Conservation (phyloP, 1,139 yeast species). For the Candida dubliniensis region DNA sequence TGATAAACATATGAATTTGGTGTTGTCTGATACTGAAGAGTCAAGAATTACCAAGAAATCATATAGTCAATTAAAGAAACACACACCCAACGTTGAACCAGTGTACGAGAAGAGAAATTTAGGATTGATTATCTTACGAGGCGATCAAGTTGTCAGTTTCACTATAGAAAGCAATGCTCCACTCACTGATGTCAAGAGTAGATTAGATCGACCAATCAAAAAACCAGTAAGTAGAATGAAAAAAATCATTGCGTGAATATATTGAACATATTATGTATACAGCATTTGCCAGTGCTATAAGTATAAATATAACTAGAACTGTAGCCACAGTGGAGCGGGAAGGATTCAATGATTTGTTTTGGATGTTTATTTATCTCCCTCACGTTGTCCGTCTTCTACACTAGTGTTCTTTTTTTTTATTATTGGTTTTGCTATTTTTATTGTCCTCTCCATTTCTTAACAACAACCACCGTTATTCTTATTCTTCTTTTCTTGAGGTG, state of each 20-base stretch:
- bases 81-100: constrained; percentile 8
- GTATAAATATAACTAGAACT: neutral
- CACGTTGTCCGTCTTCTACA: too few relatives aligned
- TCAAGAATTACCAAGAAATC: constrained; percentile 70
- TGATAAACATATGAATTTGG: constrained; percentile 87
- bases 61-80: constrained; percentile 34
- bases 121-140: constrained; percentile 83
- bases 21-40: constrained; percentile 83
- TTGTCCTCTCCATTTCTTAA: constrained; percentile 24
- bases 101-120: constrained; percentile 67
- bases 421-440: neutral
- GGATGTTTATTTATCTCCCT: too few relatives aligned
- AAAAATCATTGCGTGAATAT: constrained; percentile 11
- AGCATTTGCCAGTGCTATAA: neutral
- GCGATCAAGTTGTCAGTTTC: constrained; percentile 84
- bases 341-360: too few relatives aligned
- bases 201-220: constrained; percentile 43
- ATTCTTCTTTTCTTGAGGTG: constrained; percentile 77
- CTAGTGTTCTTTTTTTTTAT: neutral
- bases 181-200: constrained; percentile 43
- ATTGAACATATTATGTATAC: constrained; percentile 2
- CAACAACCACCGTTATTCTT: constrained; percentile 71
- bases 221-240: constrained; percentile 23
- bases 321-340: too few relatives aligned
- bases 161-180: constrained; percentile 79